Evolutionary conservation across 331 rosid species (phyloP).

Genomic region (Pyrus hybrid): DNA sequence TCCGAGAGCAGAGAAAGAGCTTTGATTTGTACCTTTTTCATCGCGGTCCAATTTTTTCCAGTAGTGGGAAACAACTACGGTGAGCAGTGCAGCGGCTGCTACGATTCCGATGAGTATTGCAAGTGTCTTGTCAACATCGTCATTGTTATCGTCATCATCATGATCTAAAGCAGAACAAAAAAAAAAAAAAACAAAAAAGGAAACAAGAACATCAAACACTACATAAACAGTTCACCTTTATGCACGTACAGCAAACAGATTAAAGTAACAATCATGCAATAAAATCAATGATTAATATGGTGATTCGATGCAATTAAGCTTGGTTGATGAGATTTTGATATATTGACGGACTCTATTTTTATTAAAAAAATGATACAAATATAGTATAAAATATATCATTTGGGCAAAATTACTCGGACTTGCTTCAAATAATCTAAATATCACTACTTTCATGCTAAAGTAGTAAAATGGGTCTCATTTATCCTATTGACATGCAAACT

Average conservation of each 20-base stretch:
- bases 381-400: too few relatives aligned
- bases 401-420: rapidly evolving
- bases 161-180: not conserved
- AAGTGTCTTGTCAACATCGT: constrained; percentile 67
- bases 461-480: not conserved
- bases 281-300: not conserved
- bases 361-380: too few relatives aligned
- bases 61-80: constrained; percentile 62
- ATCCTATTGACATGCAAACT: not conserved
- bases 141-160: constrained; percentile 22
- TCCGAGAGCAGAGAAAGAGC: not conserved
- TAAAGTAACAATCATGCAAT: not conserved
- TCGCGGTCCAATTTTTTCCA: constrained; percentile 31
- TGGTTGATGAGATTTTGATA: not conserved
- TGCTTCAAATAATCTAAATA: not conserved
- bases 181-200: not conserved
- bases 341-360: rapidly evolving
- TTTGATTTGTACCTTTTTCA: not conserved
- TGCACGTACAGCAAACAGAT: constrained; percentile 1
- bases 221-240: constrained; percentile 6
- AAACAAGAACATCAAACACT: not conserved
- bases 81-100: constrained; percentile 63
- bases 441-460: not conserved
- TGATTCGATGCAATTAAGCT: not conserved
- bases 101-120: constrained; percentile 78